phyloP scores from a whole-genome alignment of 1,284 basidiomycete genomes.

The Rhodotorula sp. region DNA sequence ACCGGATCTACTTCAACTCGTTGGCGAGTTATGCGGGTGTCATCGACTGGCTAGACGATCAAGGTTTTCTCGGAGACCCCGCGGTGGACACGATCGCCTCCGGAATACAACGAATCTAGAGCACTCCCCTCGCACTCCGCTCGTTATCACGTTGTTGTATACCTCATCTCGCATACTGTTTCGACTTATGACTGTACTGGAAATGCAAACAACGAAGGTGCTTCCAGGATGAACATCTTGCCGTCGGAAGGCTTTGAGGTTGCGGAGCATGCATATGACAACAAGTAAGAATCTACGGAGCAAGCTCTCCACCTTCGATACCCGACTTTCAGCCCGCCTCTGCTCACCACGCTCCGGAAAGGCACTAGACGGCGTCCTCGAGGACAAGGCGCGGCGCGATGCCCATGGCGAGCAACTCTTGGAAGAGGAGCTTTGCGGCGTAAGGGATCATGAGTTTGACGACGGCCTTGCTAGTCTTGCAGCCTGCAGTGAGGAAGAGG shows the following conservation, averaged over 20 bases:
- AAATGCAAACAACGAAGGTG: too few relatives aligned
- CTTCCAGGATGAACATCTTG: too few relatives aligned
- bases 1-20: slow-evolving; percentile 57
- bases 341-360: not conserved
- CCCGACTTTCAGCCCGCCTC: too few relatives aligned
- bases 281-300: slow-evolving; percentile 1
- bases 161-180: too few relatives aligned
- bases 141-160: too few relatives aligned
- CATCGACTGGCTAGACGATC: slow-evolving; percentile 54
- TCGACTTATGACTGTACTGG: too few relatives aligned
- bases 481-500: slow-evolving; percentile 49
- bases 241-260: not conserved
- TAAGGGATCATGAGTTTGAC: slow-evolving; percentile 97
- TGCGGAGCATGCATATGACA: slow-evolving; percentile 1
- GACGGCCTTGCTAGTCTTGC: slow-evolving; percentile 94
- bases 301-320: too few relatives aligned
- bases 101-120: not conserved
- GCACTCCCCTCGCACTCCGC: not conserved
- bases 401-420: slow-evolving; percentile 55
- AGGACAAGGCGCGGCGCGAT: slow-evolving; percentile 51
- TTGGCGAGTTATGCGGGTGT: slow-evolving; percentile 53
- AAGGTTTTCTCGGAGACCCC: not conserved
- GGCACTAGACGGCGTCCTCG: slow-evolving; percentile 32
- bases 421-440: slow-evolving; percentile 93
- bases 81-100: not conserved